Conservation (phyloP, 139 green algal genomes). For the Trebouxia sp. region DNA sequence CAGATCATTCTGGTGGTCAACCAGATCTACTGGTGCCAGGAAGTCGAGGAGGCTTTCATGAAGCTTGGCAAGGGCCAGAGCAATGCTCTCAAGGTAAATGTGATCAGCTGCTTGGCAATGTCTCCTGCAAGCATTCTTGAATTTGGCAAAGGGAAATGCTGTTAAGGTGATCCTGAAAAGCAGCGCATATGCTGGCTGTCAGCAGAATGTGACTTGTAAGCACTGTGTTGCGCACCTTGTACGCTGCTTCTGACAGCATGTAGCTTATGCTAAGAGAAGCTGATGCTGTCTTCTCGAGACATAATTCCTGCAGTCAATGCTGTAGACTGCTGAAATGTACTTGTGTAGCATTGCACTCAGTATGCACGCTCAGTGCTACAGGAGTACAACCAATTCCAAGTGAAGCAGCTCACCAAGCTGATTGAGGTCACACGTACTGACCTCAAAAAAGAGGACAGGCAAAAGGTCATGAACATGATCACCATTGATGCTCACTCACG, state of each 20-base stretch:
- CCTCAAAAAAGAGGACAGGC: conserved; percentile 78
- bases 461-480: conserved; percentile 95
- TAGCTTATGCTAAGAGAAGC: background rate
- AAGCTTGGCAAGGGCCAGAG: conserved; percentile 64
- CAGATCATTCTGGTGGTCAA: conserved; percentile 91
- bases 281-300: background rate
- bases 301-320: too few relatives aligned
- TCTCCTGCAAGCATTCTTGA: too few relatives aligned
- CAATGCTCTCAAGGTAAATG: conserved; percentile 72
- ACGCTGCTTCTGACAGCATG: background rate
- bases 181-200: background rate
- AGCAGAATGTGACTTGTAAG: too few relatives aligned
- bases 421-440: conserved; percentile 86
- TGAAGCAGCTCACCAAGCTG: conserved; percentile 82
- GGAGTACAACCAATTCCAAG: conserved; percentile 85
- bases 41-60: conserved; percentile 81
- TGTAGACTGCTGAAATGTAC: too few relatives aligned
- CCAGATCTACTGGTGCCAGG: conserved; percentile 90
- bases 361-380: too few relatives aligned
- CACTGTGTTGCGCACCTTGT: background rate
- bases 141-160: background rate
- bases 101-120: background rate
- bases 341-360: too few relatives aligned
- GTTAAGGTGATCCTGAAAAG: background rate
- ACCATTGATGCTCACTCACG: conserved; percentile 93